These are phyloP conservation scores for Lyophyllum atratum DNA, from an alignment of 768 basidiomycete genomes.

Conservation along the genomic window DNA sequence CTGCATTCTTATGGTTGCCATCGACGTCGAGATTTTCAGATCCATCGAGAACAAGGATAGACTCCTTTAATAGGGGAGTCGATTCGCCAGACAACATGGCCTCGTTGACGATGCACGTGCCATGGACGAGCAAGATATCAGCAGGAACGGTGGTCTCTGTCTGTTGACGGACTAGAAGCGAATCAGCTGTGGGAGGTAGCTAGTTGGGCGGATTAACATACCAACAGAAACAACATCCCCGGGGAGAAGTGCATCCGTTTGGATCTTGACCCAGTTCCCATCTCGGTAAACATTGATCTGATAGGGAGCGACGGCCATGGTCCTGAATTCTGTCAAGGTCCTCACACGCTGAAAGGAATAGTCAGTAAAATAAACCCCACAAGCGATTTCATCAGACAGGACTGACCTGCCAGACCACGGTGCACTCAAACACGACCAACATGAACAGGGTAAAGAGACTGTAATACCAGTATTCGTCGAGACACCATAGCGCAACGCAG, in stretches of 20 bases:
- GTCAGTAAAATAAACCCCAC: background rate
- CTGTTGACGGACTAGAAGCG: constrained; percentile 55
- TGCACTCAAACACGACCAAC: constrained; percentile 98
- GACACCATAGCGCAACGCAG: constrained; percentile 95
- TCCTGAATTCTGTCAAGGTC: constrained; percentile 93
- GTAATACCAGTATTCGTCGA: constrained; percentile 99
- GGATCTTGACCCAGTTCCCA: constrained; percentile 75
- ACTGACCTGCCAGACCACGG: constrained; percentile 95
- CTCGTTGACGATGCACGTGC: constrained; percentile 96
- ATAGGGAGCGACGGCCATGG: constrained; percentile 94
- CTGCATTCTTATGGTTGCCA: constrained; percentile 80
- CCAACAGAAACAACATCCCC: constrained; percentile 88
- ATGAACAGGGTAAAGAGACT: constrained; percentile 97
- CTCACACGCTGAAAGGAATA: constrained; percentile 67
- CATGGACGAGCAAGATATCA: constrained; percentile 89
- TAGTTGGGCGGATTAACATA: constrained; percentile 22
- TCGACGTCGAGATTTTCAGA: constrained; percentile 83
- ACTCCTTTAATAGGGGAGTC: constrained; percentile 95
- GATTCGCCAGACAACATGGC: constrained; percentile 99
- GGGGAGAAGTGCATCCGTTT: constrained; percentile 87
- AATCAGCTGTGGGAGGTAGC: background rate
- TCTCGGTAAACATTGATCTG: constrained; percentile 82
- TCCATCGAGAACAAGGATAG: constrained; percentile 80
- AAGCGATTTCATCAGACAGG: background rate
- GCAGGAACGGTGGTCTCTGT: constrained; percentile 90